Evolutionary conservation across 805 yeast species (phyloP).

Genomic region (Brettanomyces custersianus): DNA sequence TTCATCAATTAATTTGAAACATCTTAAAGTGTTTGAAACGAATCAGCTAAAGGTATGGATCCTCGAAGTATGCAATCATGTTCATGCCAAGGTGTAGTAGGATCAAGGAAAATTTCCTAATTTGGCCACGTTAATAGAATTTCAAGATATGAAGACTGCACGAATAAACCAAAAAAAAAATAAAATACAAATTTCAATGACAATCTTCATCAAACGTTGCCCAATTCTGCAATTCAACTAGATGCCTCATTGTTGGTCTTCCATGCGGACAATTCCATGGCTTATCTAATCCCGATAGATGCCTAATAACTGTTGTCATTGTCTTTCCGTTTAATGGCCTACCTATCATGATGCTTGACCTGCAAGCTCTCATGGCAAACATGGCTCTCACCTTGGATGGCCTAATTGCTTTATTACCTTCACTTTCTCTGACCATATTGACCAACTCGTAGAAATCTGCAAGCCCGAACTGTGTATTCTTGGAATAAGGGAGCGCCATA

Average conservation of each 20-base stretch:
- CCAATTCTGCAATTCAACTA: constrained; percentile 52
- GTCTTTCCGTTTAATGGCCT: constrained; percentile 44
- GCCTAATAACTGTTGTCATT: constrained; percentile 62
- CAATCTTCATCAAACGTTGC: constrained; percentile 36
- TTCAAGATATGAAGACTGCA: too few relatives aligned
- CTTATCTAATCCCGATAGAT: constrained; percentile 65
- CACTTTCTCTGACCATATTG: constrained; percentile 51
- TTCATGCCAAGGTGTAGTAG: too few relatives aligned
- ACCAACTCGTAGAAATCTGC: constrained; percentile 73
- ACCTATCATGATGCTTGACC: constrained; percentile 93
- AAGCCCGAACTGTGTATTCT: constrained; percentile 54
- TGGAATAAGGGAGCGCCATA: constrained; percentile 64
- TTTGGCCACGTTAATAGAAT: too few relatives aligned
- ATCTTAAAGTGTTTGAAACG: too few relatives aligned
- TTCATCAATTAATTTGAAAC: too few relatives aligned
- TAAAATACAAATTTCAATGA: too few relatives aligned
- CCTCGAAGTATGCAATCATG: too few relatives aligned
- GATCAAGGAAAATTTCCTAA: too few relatives aligned
- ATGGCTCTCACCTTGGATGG: constrained; percentile 75
- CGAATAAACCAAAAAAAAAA: too few relatives aligned
- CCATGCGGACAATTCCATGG: constrained; percentile 99
- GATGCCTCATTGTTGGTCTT: constrained; percentile 91
- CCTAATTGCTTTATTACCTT: constrained; percentile 34
- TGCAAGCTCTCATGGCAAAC: constrained; percentile 93
- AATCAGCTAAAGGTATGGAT: too few relatives aligned